Conservation (phyloP, 129 eudicot genomes). For the Dittrichia graveolens region DNA sequence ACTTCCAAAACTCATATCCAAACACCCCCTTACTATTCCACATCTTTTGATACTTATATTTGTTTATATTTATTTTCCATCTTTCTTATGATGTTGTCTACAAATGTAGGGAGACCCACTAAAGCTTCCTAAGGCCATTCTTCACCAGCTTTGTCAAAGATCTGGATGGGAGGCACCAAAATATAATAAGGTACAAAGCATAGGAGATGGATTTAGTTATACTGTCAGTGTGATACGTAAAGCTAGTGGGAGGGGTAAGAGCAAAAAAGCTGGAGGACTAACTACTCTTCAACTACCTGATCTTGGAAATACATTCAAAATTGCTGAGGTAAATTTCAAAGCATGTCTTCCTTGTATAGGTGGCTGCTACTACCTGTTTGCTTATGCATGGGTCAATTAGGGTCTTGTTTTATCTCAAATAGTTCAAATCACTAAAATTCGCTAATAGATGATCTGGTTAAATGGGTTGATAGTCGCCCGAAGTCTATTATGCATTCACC, state of each 20-base stretch:
- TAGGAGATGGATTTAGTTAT: constrained; percentile 55
- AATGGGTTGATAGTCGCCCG: no score
- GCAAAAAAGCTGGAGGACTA: constrained; percentile 91
- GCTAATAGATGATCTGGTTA: no score
- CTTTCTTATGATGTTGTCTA: constrained; percentile 24
- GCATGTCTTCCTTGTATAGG: background rate
- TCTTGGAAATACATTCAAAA: constrained; percentile 46
- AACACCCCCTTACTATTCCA: constrained; percentile 9
- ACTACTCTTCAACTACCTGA: constrained; percentile 73
- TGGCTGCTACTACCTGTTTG: no score
- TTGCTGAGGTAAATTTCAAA: constrained; percentile 67
- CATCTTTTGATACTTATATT: constrained; percentile 15
- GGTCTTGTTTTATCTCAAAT: no score
- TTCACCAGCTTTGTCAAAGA: constrained; percentile 91
- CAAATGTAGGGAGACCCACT: constrained; percentile 75
- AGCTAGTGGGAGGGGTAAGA: constrained; percentile 97
- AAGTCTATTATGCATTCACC: no score
- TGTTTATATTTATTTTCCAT: constrained; percentile 17
- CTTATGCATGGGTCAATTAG: no score
- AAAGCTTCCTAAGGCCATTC: constrained; percentile 91
- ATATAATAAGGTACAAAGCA: constrained; percentile 61
- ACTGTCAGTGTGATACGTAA: constrained; percentile 83
- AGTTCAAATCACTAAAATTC: no score
- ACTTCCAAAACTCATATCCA: background rate
- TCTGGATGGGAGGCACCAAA: constrained; percentile 98